Conservation (phyloP, 192 early-diverging fungal genomes). For the Chytriomyces hyalinus region DNA sequence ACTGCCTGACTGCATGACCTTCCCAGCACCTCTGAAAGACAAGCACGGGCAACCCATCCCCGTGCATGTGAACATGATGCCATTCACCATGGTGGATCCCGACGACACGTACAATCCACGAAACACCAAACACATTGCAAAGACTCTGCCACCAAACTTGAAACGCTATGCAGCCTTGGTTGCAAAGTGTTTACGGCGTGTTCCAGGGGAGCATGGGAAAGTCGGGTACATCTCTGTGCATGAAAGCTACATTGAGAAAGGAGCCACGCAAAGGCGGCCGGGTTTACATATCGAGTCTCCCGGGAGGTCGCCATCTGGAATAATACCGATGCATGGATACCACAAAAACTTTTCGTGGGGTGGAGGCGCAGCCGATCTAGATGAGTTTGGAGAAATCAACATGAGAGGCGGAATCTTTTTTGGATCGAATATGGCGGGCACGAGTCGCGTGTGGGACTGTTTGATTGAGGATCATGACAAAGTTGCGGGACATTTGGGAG, state of each 20-base stretch:
- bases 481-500: not conserved
- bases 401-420: slow-evolving; percentile 8
- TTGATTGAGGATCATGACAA: not conserved
- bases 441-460: slow-evolving; percentile 3
- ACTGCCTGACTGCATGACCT: not conserved
- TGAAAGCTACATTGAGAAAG: not conserved
- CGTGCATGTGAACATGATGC: slow-evolving; percentile 17
- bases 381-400: too few relatives aligned
- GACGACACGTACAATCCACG: not conserved
- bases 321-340: too few relatives aligned
- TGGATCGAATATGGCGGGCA: not conserved
- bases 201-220: not conserved
- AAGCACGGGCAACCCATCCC: not conserved
- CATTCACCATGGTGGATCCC: slow-evolving; percentile 3
- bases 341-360: too few relatives aligned
- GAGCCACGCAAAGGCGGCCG: not conserved
- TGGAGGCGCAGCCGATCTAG: too few relatives aligned
- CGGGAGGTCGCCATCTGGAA: not conserved
- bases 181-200: slow-evolving; percentile 2
- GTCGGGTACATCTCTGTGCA: slow-evolving; percentile 13
- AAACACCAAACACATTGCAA: not conserved
- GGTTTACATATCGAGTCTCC: slow-evolving; percentile 16
- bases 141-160: not conserved
- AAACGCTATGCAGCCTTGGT: slow-evolving; percentile 9
- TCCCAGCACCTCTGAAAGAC: not conserved